Base-by-base conservation (phyloP, 225 moss, liverwort and hornwort species). In the Bryum argenteum region DNA sequence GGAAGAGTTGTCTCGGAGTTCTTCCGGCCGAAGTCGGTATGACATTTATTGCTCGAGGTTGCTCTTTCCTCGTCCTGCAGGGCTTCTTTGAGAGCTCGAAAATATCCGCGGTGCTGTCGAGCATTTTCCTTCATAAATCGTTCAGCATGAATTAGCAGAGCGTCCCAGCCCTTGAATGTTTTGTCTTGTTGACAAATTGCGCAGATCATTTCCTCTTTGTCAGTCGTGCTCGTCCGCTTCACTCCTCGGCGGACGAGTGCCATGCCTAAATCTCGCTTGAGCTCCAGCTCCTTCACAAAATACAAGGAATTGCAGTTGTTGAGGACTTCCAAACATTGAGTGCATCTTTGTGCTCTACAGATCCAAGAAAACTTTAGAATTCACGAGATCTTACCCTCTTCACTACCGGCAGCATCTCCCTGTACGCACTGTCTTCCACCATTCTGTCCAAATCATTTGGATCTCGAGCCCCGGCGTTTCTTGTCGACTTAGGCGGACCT, bases 31-130 rank as follows among this genome's bases (percentile, higher is more conserved):
- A 66, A 72, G 66, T 70, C 65, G 54, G 14, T 37, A 19, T 17
- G 57, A 43, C 75, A 72, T 21, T 70, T 69, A 21, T 59, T 75
- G 48, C n/a, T 41, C 2, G 66, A 65, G 42, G 72, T 26, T 22
- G 53, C 23, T 9, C 65, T 57, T 44, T 78, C 71, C 19, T 88
- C 85, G 9, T 84, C 80, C 11, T 75, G 57, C 14, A 93, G 83
- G 1, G 88, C 93, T 56, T 96, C 83, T 71, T 82, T 85, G 39
- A 96, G 78, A 17, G 96, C 96, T 39, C 91, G 88, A 64, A 87
- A 93, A 71, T 96, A 96, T 12, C 96, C 93, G 10, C 93, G 88
- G 75, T 96, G 96, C 65, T 96, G 88, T 54, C 82, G 88, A 5
- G 88, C 76, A 57, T 89, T 85, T 63, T 93, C 93, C 68, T 96